Evolutionary conservation across 2,329 filamentous ascomycete species (phyloP).

Genomic region (Botryosphaeria dothidea): DNA sequence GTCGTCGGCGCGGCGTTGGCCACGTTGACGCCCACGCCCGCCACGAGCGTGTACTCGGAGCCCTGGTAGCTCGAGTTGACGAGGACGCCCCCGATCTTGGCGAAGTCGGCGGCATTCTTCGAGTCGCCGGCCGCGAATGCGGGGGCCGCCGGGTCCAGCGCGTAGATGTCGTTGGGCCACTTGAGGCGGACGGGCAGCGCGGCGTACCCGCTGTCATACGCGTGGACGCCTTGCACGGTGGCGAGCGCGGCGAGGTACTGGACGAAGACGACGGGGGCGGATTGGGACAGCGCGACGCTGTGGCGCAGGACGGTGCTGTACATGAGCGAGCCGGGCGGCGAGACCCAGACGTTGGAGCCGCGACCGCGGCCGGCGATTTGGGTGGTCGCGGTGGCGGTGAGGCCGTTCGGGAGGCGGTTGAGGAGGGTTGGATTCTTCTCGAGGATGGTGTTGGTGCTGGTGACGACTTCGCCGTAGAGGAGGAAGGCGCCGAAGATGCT

Average conservation of each 20-base stretch:
- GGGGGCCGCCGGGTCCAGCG: slow-evolving; percentile 30
- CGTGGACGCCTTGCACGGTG: slow-evolving; percentile 78
- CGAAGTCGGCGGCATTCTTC: slow-evolving; percentile 57
- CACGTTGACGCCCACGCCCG: slow-evolving; percentile 81
- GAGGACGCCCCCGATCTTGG: slow-evolving; percentile 91
- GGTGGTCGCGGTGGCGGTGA: slow-evolving; percentile 82
- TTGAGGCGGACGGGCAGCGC: slow-evolving; percentile 82
- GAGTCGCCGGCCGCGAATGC: background rate
- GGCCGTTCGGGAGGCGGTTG: slow-evolving; percentile 75
- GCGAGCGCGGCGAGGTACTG: slow-evolving; percentile 92
- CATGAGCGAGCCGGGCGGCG: slow-evolving; percentile 80
- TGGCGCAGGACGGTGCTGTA: slow-evolving; percentile 90
- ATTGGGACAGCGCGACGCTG: slow-evolving; percentile 67
- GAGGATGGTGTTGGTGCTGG: slow-evolving; percentile 88
- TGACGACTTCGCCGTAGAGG: slow-evolving; percentile 88
- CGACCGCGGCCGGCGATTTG: slow-evolving; percentile 87
- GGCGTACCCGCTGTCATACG: slow-evolving; percentile 75
- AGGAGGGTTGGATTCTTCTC: slow-evolving; percentile 89
- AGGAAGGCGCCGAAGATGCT: slow-evolving; percentile 72
- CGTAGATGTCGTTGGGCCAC: slow-evolving; percentile 91
- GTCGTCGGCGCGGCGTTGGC: slow-evolving; percentile 84
- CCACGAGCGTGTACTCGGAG: slow-evolving; percentile 78
- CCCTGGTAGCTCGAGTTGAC: slow-evolving; percentile 82
- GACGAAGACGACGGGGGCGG: slow-evolving; percentile 84
- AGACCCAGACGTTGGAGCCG: slow-evolving; percentile 92